A percentile compares a stretch with the other conserved stretches of the same genome.
These are phyloP conservation scores for Gentiana macrophylla DNA, from an alignment of 257 asterid species.

Conservation along the genomic window DNA sequence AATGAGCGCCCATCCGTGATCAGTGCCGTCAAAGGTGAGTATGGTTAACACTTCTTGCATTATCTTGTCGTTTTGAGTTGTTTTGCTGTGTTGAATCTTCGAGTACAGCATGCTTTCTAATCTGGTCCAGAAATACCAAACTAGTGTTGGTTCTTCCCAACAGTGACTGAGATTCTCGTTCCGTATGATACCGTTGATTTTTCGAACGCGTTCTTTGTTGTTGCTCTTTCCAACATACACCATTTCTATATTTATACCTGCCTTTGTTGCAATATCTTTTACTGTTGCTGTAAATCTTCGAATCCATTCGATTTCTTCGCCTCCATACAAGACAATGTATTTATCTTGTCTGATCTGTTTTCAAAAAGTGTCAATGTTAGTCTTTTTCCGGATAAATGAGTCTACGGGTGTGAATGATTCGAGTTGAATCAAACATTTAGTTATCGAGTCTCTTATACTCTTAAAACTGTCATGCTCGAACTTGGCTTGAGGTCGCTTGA, in stretches of 20 bases:
- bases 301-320: constrained; percentile 65
- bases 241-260: constrained; percentile 42
- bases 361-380: too few species aligned
- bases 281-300: constrained; percentile 27
- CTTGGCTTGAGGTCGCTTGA: too few species aligned
- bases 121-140: constrained; percentile 74
- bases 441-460: too few species aligned
- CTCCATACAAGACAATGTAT: constrained; percentile 67
- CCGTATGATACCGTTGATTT: constrained; percentile 21
- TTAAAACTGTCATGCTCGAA: too few species aligned
- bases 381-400: too few species aligned
- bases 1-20: constrained; percentile 71
- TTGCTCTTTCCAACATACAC: constrained; percentile 50
- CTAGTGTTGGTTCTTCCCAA: constrained; percentile 34
- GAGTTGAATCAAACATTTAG: too few species aligned
- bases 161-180: constrained; percentile 28
- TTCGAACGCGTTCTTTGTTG: constrained; percentile 28
- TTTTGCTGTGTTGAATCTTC: constrained; percentile 42
- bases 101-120: constrained; percentile 80
- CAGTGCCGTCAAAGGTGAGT: constrained; percentile 47
- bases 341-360: constrained; percentile 35
- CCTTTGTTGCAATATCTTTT: constrained; percentile 19
- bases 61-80: constrained; percentile 31
- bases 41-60: constrained; percentile 49
- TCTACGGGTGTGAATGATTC: too few species aligned